These are phyloP conservation scores for Elaeagnus macrophylla DNA, from an alignment of 306 rosid species.

Conservation along the genomic window DNA sequence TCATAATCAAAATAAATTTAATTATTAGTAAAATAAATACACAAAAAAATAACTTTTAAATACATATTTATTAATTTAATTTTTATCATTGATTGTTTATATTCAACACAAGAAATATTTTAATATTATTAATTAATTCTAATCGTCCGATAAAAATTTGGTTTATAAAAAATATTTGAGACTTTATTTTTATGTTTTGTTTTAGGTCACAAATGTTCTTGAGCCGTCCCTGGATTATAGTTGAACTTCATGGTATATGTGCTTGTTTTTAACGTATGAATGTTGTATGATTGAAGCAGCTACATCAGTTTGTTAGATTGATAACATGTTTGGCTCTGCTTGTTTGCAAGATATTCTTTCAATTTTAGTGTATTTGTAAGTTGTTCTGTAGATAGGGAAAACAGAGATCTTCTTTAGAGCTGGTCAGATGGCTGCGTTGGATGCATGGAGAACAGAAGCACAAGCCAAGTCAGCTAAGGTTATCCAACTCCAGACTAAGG, in stretches of 20 bases:
- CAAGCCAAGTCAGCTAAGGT: conserved; percentile 43
- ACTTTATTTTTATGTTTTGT: too few relatives aligned
- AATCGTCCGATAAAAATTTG: too few relatives aligned
- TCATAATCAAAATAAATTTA: too few relatives aligned
- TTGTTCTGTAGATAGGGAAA: conserved; percentile 62
- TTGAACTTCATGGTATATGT: background rate
- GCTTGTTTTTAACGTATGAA: background rate
- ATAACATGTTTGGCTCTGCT: conserved; percentile 4
- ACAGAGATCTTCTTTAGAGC: conserved; percentile 72
- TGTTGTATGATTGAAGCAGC: conserved; percentile 7
- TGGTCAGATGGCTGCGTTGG: conserved; percentile 87
- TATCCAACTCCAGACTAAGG: conserved; percentile 49
- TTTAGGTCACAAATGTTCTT: too few relatives aligned
- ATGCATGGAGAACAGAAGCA: conserved; percentile 48
- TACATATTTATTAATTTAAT: too few relatives aligned
- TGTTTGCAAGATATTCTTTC: conserved; percentile 11
- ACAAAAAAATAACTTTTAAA: too few relatives aligned
- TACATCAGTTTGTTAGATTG: background rate
- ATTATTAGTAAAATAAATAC: too few relatives aligned
- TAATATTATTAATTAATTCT: too few relatives aligned
- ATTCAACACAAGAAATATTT: too few relatives aligned
- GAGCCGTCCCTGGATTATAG: too few relatives aligned
- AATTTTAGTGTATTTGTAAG: conserved; percentile 17
- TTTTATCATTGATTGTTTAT: too few relatives aligned
- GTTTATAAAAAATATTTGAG: too few relatives aligned